Conservation (phyloP, 1,284 basidiomycete species). For the Leccinum insolens region DNA sequence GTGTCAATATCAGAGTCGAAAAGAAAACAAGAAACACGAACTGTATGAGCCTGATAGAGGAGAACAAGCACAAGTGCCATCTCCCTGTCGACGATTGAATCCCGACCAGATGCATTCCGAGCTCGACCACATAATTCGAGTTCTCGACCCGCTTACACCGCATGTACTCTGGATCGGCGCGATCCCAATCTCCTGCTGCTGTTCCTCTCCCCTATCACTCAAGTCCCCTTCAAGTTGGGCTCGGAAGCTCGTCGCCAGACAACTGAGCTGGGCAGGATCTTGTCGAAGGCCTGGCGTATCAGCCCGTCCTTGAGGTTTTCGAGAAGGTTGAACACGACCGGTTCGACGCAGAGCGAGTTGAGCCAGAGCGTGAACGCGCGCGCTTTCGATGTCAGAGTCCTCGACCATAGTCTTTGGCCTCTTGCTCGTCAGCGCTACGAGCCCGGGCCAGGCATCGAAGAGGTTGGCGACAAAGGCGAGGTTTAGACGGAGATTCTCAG, state of each 20-base stretch:
- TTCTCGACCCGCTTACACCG: conserved; percentile 99
- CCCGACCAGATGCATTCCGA: conserved; percentile 93
- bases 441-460: conserved; percentile 97
- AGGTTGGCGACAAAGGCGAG: conserved; percentile 98
- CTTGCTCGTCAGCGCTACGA: conserved; percentile 64
- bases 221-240: conserved; percentile 9
- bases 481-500: conserved; percentile 98
- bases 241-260: conserved; percentile 58
- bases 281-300: too few relatives aligned
- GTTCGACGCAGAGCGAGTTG: too few relatives aligned
- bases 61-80: conserved; percentile 93
- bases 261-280: too few relatives aligned
- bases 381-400: conserved; percentile 62
- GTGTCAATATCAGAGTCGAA: not conserved
- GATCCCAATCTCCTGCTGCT: conserved; percentile 45
- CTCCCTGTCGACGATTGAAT: conserved; percentile 96
- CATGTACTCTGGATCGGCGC: not conserved
- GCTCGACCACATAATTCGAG: conserved; percentile 94
- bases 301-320: too few relatives aligned
- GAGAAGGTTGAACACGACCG: too few relatives aligned
- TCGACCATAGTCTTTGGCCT: conserved; percentile 85
- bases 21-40: conserved; percentile 36
- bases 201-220: conserved; percentile 64
- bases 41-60: conserved; percentile 95
- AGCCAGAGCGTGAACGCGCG: too few relatives aligned